A percentile compares a stretch with the other conserved stretches of the same genome.
Evolutionary conservation across 2,329 filamentous ascomycete genomes (phyloP).

Genomic region (Penicillium sp.): DNA sequence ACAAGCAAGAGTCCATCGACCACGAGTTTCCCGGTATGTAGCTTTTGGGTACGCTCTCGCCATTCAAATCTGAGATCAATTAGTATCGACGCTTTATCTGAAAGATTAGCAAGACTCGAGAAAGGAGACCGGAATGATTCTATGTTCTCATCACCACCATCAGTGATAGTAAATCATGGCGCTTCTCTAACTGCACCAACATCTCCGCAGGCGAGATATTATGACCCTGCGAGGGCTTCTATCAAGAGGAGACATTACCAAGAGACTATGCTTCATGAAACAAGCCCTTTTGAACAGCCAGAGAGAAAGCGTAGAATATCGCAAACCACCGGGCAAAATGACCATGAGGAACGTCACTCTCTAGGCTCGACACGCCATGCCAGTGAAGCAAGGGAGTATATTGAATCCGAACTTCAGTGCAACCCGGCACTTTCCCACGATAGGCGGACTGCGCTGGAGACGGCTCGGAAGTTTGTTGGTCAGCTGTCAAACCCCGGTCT

Average conservation of each 20-base stretch:
- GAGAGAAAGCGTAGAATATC: conserved; percentile 14
- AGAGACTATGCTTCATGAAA: neutral
- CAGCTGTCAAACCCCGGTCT: conserved; percentile 22
- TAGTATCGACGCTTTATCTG: conserved; percentile 18
- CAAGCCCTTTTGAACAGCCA: neutral
- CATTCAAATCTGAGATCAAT: neutral
- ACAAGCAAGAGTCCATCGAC: conserved; percentile 21
- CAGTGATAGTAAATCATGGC: conserved; percentile 4
- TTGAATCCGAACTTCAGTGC: conserved; percentile 24
- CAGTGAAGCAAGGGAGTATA: conserved; percentile 22
- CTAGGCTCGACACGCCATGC: conserved; percentile 19
- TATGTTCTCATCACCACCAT: conserved; percentile 9
- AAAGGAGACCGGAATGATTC: conserved; percentile 7
- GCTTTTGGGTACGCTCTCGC: too few species aligned
- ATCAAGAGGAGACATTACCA: conserved; percentile 15
- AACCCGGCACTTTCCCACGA: conserved; percentile 23
- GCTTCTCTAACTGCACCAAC: neutral
- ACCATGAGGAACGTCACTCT: conserved; percentile 11
- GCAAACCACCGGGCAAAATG: conserved; percentile 6
- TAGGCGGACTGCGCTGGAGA: conserved; percentile 17
- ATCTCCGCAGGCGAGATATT: conserved; percentile 8
- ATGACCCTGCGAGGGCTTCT: neutral
- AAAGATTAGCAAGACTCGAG: conserved; percentile 21
- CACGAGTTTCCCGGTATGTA: conserved; percentile 21
- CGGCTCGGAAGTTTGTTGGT: conserved; percentile 19